Percentiles rank a stretch among this genome's conserved stretches.
Conservation (phyloP, 1,284 basidiomycete genomes). For the Puccinia polysora region DNA sequence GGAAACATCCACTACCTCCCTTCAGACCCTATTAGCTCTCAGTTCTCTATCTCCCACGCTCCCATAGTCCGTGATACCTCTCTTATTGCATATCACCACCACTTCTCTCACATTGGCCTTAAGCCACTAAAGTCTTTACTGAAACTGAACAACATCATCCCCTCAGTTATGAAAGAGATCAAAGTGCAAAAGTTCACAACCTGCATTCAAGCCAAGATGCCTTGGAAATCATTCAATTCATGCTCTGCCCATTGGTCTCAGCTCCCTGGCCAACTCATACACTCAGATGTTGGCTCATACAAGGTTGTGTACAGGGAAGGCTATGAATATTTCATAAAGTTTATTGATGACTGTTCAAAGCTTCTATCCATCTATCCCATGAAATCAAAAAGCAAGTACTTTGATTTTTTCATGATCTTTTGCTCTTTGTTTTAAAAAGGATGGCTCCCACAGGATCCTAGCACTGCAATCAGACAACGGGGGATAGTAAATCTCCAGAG, state of each 20-base stretch:
- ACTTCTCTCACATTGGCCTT: background rate
- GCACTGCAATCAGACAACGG: background rate
- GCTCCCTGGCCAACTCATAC: background rate
- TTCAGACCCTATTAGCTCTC: background rate
- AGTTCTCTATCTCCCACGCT: background rate
- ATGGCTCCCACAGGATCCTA: background rate
- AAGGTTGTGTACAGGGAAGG: no score
- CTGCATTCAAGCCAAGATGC: background rate
- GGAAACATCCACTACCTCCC: constrained; percentile 4
- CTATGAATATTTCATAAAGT: no score
- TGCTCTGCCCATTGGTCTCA: background rate
- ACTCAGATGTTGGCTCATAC: no score
- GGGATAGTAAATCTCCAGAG: background rate
- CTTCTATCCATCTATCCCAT: no score
- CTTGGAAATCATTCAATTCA: background rate
- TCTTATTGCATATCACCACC: no score
- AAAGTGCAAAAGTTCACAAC: background rate
- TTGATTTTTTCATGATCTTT: no score
- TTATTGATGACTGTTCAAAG: no score
- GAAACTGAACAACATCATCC: background rate
- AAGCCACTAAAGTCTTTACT: background rate
- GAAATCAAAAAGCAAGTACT: no score
- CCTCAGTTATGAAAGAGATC: background rate
- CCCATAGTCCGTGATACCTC: no score
- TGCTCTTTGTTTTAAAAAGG: background rate